Base-by-base conservation (phyloP, 116 monocot species). In the Zostera marina region DNA sequence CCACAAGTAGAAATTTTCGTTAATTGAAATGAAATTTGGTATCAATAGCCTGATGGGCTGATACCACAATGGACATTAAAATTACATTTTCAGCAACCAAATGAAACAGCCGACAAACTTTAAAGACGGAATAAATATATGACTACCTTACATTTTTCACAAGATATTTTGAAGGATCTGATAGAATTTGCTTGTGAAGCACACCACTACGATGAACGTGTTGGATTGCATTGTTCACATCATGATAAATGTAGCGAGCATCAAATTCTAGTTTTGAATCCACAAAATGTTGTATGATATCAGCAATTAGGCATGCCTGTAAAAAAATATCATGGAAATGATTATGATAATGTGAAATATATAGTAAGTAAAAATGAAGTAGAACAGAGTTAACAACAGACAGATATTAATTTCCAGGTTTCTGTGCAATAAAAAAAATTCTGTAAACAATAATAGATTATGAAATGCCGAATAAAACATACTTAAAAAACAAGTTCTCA, bases 291-390 rank as follows among this genome's bases (percentile, higher is more conserved):
- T 98, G 91, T 1, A 90, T 66, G 22, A 87, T 83, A 70, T 98
- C 98, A 26, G 98, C 98, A 81, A 98, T 80, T 53, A 98, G 86
- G 62, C 98, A 98, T 58, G 76, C 90, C 98, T 98, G 53, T 53
- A 72, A 67, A 58, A 32, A 51, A 58, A 52, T 32, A 32, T 41
- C 26, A 23, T 59, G 56, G 23, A n/a, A n/a, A n/a, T n/a, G n/a
- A n/a, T n/a, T n/a, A n/a, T n/a, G 5, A 32, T 5, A 32, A 32
- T 32, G 32, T 32, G 32, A 32, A 32, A 32, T 32, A 32, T 32
- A 32, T 32, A 32, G 32, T 32, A 32, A 32, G 32, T 32, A 32
- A 32, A 32, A 32, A 32, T 32, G 5, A 32, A 32, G 32, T 3
- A 32, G 32, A 32, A 32, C 32, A 32, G n/a, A n/a, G n/a, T n/a